Conservation (phyloP, 192 early-diverging fungal species). For the Gryganskiella cystojenkinii region DNA sequence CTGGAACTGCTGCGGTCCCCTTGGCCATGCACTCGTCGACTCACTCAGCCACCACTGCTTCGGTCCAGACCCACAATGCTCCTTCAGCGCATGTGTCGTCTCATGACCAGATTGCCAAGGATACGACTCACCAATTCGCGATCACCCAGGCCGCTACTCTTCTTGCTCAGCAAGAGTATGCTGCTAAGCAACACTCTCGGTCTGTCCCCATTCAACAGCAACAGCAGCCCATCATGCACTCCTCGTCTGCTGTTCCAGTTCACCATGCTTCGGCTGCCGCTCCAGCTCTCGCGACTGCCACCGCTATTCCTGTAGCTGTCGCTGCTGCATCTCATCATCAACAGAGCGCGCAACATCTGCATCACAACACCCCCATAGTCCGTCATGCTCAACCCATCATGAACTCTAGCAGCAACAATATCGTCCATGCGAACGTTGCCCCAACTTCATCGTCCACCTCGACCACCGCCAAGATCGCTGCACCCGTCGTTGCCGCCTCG, state of each 20-base stretch:
- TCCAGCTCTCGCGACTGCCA: neutral
- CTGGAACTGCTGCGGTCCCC: neutral
- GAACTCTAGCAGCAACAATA: neutral
- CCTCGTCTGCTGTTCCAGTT: neutral
- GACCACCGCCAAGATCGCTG: neutral
- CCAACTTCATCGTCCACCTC: neutral
- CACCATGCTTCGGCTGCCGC: neutral
- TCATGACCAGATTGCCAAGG: conserved; percentile 7
- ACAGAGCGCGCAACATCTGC: neutral
- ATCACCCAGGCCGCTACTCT: conserved; percentile 1
- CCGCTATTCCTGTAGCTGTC: neutral
- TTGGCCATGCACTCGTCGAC: neutral
- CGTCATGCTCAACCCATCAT: too few relatives aligned
- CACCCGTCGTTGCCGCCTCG: neutral
- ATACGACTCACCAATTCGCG: conserved; percentile 11
- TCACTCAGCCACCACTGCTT: neutral
- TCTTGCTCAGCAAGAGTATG: conserved; percentile 17
- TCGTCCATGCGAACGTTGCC: neutral
- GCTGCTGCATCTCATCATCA: neutral
- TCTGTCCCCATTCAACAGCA: neutral
- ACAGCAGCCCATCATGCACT: too few relatives aligned
- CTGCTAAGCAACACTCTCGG: neutral
- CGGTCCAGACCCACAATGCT: neutral
- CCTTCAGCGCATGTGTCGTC: neutral
- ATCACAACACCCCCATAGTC: too few relatives aligned